Conservation (phyloP, 1,139 yeast species). For the Lodderomyces pseudojiufengensis region DNA sequence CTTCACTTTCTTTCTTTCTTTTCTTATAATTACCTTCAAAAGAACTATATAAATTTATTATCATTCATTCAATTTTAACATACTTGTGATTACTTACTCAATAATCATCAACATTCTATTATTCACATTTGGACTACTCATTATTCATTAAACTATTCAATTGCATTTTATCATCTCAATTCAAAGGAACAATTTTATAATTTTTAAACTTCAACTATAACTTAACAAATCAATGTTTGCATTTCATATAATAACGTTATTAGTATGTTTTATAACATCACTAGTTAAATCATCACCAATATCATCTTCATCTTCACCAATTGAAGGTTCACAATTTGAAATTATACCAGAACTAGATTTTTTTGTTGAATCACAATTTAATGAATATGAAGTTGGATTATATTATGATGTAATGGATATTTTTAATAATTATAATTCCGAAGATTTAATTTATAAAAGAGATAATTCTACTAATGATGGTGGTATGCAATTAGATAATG, state of each 20-base stretch:
- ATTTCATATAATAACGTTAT: slow-evolving; percentile 4
- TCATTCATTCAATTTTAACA: no score
- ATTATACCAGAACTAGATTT: slow-evolving; percentile 15
- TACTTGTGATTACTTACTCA: no score
- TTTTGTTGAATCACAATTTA: slow-evolving; percentile 12
- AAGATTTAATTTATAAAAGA: slow-evolving; percentile 2
- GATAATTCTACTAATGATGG: slow-evolving; percentile 6
- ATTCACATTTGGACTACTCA: no score
- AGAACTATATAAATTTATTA: no score
- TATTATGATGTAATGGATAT: slow-evolving; percentile 12
- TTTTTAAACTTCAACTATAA: background rate
- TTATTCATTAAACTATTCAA: background rate
- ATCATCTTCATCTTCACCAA: slow-evolving; percentile 19
- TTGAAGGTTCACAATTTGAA: slow-evolving; percentile 19
- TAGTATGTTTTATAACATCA: slow-evolving; percentile 8
- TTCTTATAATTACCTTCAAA: no score
- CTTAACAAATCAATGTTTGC: slow-evolving; percentile 4
- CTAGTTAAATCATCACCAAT: slow-evolving; percentile 14
- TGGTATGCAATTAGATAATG: slow-evolving; percentile 16
- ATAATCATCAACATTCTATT: no score
- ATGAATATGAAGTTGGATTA: slow-evolving; percentile 14
- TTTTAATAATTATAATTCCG: slow-evolving; percentile 9
- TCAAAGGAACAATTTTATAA: background rate
- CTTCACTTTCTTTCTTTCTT: no score
- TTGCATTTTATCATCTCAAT: background rate